Conservation (phyloP, 2,329 filamentous ascomycete species). For the Trichoderma guizhouense region DNA sequence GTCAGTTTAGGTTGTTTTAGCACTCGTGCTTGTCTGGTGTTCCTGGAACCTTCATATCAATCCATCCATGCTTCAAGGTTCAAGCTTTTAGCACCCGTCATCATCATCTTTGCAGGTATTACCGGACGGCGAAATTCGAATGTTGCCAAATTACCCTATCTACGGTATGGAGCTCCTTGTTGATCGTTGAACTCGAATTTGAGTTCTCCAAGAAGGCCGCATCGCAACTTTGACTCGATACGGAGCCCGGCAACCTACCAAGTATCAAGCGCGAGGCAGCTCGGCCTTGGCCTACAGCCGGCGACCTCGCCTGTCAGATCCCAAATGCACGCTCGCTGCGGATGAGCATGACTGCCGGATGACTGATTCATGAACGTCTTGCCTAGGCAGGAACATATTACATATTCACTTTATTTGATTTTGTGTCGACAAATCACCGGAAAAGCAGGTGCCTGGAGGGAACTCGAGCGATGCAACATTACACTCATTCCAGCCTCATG, state of each 20-base stretch:
- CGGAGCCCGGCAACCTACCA: not conserved
- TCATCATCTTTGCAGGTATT: not conserved
- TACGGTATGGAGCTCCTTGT: not conserved
- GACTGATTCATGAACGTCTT: not conserved
- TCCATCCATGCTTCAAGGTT: not conserved
- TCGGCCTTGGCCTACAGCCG: not conserved
- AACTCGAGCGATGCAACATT: constrained; percentile 13
- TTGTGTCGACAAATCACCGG: not conserved
- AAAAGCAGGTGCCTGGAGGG: constrained; percentile 1
- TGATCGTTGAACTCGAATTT: not conserved
- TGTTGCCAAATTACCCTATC: not conserved
- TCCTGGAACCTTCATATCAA: not conserved
- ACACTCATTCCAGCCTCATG: not conserved
- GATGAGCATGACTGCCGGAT: not conserved
- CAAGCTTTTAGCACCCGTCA: not conserved
- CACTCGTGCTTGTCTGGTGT: not conserved
- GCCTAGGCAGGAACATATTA: not conserved
- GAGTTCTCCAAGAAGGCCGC: not conserved
- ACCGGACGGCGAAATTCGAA: not conserved
- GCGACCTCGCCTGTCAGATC: not conserved
- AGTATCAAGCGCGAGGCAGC: not conserved
- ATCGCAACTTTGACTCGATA: not conserved
- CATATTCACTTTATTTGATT: not conserved
- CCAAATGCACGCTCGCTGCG: not conserved
- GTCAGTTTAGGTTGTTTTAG: not conserved